Evolutionary conservation across 176 grass and related monocot species (phyloP), one percentile per base, ranked within the genome.

Genomic region (Cymbopogon citratus): DNA sequence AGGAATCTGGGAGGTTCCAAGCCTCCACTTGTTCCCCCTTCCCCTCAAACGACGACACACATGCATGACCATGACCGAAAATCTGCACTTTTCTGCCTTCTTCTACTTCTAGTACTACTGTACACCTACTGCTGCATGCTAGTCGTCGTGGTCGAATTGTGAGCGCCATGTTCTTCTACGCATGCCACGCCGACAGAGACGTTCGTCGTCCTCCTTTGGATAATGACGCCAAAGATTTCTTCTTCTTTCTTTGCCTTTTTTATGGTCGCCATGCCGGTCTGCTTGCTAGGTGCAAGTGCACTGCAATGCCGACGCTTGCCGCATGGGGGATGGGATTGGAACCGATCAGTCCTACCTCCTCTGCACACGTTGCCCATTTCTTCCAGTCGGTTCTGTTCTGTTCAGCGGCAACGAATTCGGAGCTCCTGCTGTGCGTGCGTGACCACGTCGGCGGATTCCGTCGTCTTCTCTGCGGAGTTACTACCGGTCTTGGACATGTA

Each of bases 1-100:
- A 60, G 51, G 81, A 52, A 81, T 46, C 87, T 77, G 66, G 71
- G 14, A 81, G 18, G 82, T 85, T 89, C 82, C 44, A 48, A 68
- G 6, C 21, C 70, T 84, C 87, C 87, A 84, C 63, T 71, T 80
- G 87, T 70, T 4, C 19, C 51, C 36, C 24, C 13, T 4, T 13
- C 51, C 36, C 24, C 13, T 2, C 51, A 4, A 38, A 40, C 29
- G 13, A 41, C 11, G 76, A 60, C 84, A 77, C 61, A 25, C 7
- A n/a, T n/a, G 19, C 69, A 9, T 67, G 40, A 71, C 21, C 19
- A 14, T n/a, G 59, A 2, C 5, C n/a, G n/a, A n/a, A n/a, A n/a
- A n/a, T n/a, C 1, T 11, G 63, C 26, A 2, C 60, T 78, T 73
- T 75, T 38, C 65, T 36, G 9, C 65, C 46, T 54, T 12, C 56